A percentile compares a stretch with the other conserved stretches of the same genome.
phyloP scores from a whole-genome alignment of 495 filamentous ascomycete species.

The Viridothelium virens region DNA sequence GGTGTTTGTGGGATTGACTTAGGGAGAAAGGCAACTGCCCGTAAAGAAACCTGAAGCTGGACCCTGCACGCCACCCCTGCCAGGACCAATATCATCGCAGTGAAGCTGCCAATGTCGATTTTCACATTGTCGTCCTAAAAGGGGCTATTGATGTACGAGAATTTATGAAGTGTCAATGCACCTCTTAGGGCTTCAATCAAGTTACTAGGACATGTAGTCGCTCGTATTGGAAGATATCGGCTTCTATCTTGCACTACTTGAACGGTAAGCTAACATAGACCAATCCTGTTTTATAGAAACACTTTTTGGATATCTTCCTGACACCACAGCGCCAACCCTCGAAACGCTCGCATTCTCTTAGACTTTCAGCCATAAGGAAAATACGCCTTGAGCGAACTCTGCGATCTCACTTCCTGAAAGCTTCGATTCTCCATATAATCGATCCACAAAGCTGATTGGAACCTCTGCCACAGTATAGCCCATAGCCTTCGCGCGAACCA shows the following conservation, averaged over 20 bases:
- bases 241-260: neutral
- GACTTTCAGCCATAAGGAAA: constrained; percentile 83
- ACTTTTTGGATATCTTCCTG: neutral
- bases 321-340: neutral
- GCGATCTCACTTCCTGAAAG: constrained; percentile 68
- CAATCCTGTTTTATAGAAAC: neutral
- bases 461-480: constrained; percentile 86
- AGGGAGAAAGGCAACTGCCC: no score
- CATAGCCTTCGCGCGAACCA: constrained; percentile 89
- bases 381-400: constrained; percentile 92
- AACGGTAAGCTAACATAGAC: neutral
- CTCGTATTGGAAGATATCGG: neutral
- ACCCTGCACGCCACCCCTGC: no score
- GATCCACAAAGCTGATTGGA: constrained; percentile 91
- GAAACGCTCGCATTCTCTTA: constrained; percentile 30
- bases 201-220: neutral
- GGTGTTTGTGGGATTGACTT: neutral
- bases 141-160: neutral
- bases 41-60: no score
- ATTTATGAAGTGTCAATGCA: neutral
- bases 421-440: constrained; percentile 92
- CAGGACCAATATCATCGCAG: no score
- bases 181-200: neutral
- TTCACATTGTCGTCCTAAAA: no score
- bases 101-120: no score